Evolutionary conservation across 306 rosid species (phyloP).

Genomic region (Prinsepia uniflora): DNA sequence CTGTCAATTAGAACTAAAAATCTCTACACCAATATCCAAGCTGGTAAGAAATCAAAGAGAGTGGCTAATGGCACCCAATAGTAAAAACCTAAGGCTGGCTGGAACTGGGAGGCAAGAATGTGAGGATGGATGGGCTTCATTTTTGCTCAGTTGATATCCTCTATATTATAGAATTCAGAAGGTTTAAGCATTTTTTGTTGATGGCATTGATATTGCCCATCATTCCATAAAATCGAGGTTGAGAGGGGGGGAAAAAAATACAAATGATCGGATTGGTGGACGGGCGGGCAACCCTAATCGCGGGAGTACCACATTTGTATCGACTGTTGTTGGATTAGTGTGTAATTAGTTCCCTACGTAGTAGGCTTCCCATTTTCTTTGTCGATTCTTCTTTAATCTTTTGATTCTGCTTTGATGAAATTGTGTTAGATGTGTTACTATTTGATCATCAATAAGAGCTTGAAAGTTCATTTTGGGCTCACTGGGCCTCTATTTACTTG

Average conservation of each 20-base stretch:
- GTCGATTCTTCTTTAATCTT: neutral
- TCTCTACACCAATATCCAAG: conserved; percentile 56
- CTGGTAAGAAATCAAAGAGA: conserved; percentile 50
- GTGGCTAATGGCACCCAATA: conserved; percentile 12
- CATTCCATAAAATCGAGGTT: neutral
- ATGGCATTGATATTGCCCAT: neutral
- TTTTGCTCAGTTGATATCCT: conserved; percentile 34
- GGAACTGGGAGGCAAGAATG: neutral
- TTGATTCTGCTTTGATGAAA: neutral
- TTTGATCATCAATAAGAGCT: no score
- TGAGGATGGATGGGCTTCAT: conserved; percentile 33
- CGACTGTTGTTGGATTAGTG: neutral
- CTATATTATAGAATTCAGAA: neutral
- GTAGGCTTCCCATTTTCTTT: neutral
- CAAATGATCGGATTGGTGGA: neutral
- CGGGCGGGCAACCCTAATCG: neutral
- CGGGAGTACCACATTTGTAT: neutral
- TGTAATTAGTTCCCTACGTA: neutral
- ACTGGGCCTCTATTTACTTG: no score
- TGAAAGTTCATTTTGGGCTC: no score
- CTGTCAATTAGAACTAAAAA: conserved; percentile 55
- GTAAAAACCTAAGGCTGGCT: no score
- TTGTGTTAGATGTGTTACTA: no score
- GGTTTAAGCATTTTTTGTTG: neutral
- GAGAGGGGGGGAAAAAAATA: no score